These are phyloP conservation scores for Aristolochia contorta DNA, from an alignment of 164 flowering plant species.

Conservation along the genomic window DNA sequence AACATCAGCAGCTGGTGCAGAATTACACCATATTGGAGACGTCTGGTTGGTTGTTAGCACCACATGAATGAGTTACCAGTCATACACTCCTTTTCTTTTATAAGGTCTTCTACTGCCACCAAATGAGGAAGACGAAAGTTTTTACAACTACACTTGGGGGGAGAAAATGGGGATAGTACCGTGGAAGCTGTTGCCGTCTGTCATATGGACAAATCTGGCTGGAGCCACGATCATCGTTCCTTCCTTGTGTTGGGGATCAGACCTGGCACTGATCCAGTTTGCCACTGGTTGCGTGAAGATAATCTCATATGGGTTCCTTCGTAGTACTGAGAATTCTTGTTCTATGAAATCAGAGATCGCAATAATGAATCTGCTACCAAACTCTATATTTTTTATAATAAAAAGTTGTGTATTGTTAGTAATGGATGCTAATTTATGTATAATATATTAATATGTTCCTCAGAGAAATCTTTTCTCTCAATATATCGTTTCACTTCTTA, in stretches of 20 bases:
- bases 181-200: slow-evolving; percentile 42
- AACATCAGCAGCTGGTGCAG: slow-evolving; percentile 13
- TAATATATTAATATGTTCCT: too few relatives aligned
- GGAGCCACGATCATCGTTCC: slow-evolving; percentile 29
- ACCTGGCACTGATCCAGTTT: slow-evolving; percentile 36
- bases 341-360: too few relatives aligned
- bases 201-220: slow-evolving; percentile 45
- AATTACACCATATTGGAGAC: slow-evolving; percentile 25
- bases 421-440: too few relatives aligned
- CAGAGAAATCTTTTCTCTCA: too few relatives aligned
- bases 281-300: slow-evolving; percentile 45
- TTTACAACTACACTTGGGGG: slow-evolving; percentile 22
- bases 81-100: slow-evolving; percentile 55
- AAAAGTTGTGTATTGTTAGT: too few relatives aligned
- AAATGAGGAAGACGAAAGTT: slow-evolving; percentile 19
- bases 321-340: too few relatives aligned
- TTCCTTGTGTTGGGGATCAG: slow-evolving; percentile 26
- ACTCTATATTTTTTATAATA: too few relatives aligned
- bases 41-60: slow-evolving; percentile 15
- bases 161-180: slow-evolving; percentile 30
- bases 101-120: slow-evolving; percentile 49
- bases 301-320: slow-evolving; percentile 39
- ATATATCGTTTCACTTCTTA: too few relatives aligned
- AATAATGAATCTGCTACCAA: too few relatives aligned
- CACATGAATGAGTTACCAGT: slow-evolving; percentile 23